Conservation (phyloP, 75 land plant genomes). For the Gnetum montanum region DNA sequence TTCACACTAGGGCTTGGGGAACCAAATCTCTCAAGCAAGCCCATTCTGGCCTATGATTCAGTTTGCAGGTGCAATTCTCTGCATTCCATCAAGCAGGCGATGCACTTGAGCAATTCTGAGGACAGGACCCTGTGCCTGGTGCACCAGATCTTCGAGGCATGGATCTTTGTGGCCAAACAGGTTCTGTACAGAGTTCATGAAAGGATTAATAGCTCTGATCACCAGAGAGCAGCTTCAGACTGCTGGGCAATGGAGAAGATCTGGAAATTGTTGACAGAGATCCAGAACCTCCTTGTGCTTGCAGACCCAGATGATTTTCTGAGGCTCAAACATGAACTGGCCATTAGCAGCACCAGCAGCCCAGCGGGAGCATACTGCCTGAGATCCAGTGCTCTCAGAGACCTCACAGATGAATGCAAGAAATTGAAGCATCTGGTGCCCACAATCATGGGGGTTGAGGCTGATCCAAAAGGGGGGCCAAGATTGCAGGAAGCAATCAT, state of each 20-base stretch:
- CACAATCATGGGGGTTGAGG: slow-evolving; percentile 55
- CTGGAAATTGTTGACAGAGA: slow-evolving; percentile 58
- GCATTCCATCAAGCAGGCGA: slow-evolving; percentile 26
- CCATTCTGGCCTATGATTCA: slow-evolving; percentile 47
- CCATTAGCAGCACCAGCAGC: slow-evolving; percentile 19
- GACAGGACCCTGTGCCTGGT: slow-evolving; percentile 41
- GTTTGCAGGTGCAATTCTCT: slow-evolving; percentile 44
- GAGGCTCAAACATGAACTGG: slow-evolving; percentile 47
- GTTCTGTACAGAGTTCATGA: slow-evolving; percentile 28
- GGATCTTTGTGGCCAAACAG: slow-evolving; percentile 33
- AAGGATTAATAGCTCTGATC: slow-evolving; percentile 19
- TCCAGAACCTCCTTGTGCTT: slow-evolving; percentile 42
- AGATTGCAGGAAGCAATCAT: slow-evolving; percentile 77
- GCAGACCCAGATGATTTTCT: slow-evolving; percentile 74
- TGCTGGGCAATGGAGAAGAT: slow-evolving; percentile 62
- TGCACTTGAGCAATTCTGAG: slow-evolving; percentile 33
- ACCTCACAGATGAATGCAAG: slow-evolving; percentile 30
- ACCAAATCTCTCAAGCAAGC: slow-evolving; percentile 65
- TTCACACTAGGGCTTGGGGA: slow-evolving; percentile 77
- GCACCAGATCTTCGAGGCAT: slow-evolving; percentile 64
- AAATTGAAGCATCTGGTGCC: slow-evolving; percentile 68
- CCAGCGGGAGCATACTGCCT: slow-evolving; percentile 54
- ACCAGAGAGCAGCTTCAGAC: slow-evolving; percentile 27
- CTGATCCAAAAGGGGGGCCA: slow-evolving; percentile 76
- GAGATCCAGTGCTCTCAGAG: slow-evolving; percentile 38